Base-by-base conservation (phyloP, 2,329 filamentous ascomycete species). In the Arthrinium puccinioides region DNA sequence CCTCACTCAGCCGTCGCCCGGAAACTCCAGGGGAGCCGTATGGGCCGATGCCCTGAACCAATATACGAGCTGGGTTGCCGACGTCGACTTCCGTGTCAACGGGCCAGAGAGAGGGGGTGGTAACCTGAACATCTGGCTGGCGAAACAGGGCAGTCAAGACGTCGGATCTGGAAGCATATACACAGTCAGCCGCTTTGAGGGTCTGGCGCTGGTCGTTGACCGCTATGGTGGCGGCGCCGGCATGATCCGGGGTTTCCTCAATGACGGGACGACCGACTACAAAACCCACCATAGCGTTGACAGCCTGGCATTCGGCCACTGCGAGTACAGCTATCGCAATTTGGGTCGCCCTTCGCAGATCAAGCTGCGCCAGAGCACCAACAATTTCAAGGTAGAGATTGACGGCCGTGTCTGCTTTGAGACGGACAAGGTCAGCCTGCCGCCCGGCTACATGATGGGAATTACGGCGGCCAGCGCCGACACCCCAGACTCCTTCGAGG, bases 81-180 rank as follows among this genome's bases (percentile, higher is more conserved):
- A 94, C 54, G 71, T 97, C 49, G 82, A 92, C 55, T 96, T 98
- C 63, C 79, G 92, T 48, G 86, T 82, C 36, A 87, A 78, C 43
- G 92, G 92, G 7, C 82, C 84, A 45, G 92, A 97, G 56, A 72
- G 86, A 49, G 87, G 82, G 35, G 80, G 82, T 40, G 92, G 92
- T 33, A 96, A 94, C 63, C 68, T 98, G 49, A 90, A 97, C 62
- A 72, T 98, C 52, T 98, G 92, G 92, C 87, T 94, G 54, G 81
- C 77, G 36, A 80, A 78, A 50, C 74, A 85, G 42, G 84, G 84
- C 21, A 65, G 76, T 48, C 63, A 71, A 42, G 67, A 70, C 21
- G 68, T 94, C 38, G 82, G 79, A 38, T 74, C 80, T 18, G 74
- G 77, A 46, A 94, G 86, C 61, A 78, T 95, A 49, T 95, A 96